These are phyloP conservation scores for Starmerella davenportii DNA, from an alignment of 805 yeast genomes.

Conservation along the genomic window DNA sequence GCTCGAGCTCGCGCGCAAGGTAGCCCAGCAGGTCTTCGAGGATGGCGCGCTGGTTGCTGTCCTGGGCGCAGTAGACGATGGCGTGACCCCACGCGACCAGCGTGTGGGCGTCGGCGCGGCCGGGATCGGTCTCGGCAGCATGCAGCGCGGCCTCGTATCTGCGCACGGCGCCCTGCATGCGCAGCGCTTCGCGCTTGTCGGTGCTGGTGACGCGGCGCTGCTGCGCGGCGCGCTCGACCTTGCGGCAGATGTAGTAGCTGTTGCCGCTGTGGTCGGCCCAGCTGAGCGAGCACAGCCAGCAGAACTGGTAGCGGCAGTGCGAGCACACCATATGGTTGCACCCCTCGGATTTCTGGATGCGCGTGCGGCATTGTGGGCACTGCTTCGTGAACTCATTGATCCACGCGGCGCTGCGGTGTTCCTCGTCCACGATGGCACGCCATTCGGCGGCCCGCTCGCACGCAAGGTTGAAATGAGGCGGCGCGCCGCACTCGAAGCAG, in stretches of 20 bases:
- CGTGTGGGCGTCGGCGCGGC: conserved; percentile 40
- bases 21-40: conserved; percentile 56
- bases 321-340: conserved; percentile 91
- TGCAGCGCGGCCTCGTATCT: background rate
- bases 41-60: conserved; percentile 34
- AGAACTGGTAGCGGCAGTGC: conserved; percentile 60
- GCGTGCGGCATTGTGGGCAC: conserved; percentile 65
- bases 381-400: conserved; percentile 63
- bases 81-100: conserved; percentile 85
- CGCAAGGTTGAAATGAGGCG: conserved; percentile 72
- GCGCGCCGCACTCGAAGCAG: conserved; percentile 56
- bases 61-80: conserved; percentile 47
- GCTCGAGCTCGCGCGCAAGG: conserved; percentile 49
- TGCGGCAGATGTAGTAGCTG: conserved; percentile 44
- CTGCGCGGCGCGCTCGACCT: conserved; percentile 3
- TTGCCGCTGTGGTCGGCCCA: conserved; percentile 56
- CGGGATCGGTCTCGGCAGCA: background rate
- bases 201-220: background rate
- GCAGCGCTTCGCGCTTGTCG: background rate
- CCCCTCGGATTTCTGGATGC: conserved; percentile 88
- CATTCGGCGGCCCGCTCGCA: conserved; percentile 53
- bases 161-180: background rate
- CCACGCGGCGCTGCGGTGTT: conserved; percentile 80
- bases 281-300: conserved; percentile 76
- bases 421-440: conserved; percentile 67